These are phyloP conservation scores for Penicillium longicatenatum DNA, from an alignment of 495 filamentous ascomycete genomes.

Conservation along the genomic window DNA sequence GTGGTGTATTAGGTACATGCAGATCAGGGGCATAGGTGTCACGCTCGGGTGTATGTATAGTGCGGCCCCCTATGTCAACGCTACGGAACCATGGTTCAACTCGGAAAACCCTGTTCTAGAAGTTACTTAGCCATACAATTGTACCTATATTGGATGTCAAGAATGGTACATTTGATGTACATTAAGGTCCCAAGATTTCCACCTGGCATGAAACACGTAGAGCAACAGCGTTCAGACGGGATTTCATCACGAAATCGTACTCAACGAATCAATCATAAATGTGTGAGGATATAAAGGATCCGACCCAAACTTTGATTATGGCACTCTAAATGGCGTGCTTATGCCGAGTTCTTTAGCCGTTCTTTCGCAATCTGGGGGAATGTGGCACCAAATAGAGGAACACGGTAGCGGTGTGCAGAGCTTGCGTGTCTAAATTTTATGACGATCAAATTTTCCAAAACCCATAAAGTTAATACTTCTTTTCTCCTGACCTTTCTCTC, in stretches of 20 bases:
- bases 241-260: too few species aligned
- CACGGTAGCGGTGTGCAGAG: slow-evolving; percentile 10
- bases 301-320: slow-evolving; percentile 11
- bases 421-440: slow-evolving; percentile 1
- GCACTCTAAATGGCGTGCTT: slow-evolving; percentile 26
- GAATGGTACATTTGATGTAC: too few species aligned
- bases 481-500: background rate
- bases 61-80: background rate
- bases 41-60: background rate
- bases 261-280: too few species aligned
- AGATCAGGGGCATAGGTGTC: background rate
- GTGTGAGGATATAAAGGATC: background rate
- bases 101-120: background rate
- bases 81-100: background rate
- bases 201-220: background rate
- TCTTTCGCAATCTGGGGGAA: slow-evolving; percentile 25
- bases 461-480: background rate
- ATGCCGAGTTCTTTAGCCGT: slow-evolving; percentile 12
- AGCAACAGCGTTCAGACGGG: background rate
- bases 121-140: background rate
- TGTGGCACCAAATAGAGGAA: slow-evolving; percentile 19
- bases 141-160: too few species aligned
- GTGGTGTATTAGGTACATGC: too few species aligned
- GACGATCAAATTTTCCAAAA: background rate
- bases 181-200: too few species aligned